Evolutionary conservation across 495 filamentous ascomycete species (phyloP).

Genomic region (Sporormia fimetaria): DNA sequence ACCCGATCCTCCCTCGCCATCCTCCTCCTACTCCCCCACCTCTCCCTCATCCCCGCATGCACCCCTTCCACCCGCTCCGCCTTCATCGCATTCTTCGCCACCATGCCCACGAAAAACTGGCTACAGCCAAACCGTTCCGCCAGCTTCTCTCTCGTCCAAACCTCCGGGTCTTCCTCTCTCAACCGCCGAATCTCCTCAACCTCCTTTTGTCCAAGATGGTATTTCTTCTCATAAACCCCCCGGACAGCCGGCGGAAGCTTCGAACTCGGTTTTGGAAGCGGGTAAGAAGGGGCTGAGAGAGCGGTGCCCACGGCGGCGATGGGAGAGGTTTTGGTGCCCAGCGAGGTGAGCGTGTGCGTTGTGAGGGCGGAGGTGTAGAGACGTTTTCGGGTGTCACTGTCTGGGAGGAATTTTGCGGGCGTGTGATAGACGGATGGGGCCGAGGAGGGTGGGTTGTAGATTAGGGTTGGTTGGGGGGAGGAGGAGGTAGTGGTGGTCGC

Average conservation of each 20-base stretch:
- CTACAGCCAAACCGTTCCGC: conserved; percentile 69
- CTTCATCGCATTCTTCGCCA: conserved; percentile 36
- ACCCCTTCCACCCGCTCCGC: conserved; percentile 34
- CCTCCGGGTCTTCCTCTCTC: conserved; percentile 52
- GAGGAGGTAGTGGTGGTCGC: conserved; percentile 34
- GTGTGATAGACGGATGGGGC: conserved; percentile 74
- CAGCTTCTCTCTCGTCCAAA: conserved; percentile 59
- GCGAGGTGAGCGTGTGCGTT: conserved; percentile 9
- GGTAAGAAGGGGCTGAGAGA: conserved; percentile 12
- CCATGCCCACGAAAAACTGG: conserved; percentile 54
- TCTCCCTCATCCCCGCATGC: conserved; percentile 43
- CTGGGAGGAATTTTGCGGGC: conserved; percentile 79
- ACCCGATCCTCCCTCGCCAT: conserved; percentile 63
- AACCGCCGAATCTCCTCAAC: conserved; percentile 69
- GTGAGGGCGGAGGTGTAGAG: conserved; percentile 36
- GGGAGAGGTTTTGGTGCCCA: conserved; percentile 3
- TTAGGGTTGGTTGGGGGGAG: conserved; percentile 42
- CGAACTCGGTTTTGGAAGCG: conserved; percentile 6
- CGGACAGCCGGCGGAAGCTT: conserved; percentile 47
- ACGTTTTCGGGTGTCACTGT: conserved; percentile 57
- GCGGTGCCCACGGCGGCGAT: conserved; percentile 26
- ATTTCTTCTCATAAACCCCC: conserved; percentile 46
- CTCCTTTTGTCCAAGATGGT: conserved; percentile 64
- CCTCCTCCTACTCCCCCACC: conserved; percentile 61
- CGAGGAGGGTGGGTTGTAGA: conserved; percentile 92